phyloP scores from a whole-genome alignment of 2,329 filamentous ascomycete genomes.

The Neonectria ditissima region DNA sequence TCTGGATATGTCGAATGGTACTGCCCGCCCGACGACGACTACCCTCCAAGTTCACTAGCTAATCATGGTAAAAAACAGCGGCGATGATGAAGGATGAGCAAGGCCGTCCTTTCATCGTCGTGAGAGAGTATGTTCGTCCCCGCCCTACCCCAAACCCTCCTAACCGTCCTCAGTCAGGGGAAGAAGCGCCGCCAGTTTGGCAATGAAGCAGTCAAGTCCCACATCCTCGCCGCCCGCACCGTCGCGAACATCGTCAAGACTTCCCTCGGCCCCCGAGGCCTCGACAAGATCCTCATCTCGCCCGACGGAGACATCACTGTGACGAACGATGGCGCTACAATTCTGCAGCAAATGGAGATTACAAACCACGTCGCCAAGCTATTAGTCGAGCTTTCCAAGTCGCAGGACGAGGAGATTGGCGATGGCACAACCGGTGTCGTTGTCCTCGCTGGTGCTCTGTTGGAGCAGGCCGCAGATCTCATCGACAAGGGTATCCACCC shows the following conservation, averaged over 20 bases:
- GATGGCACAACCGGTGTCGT: conserved; percentile 98
- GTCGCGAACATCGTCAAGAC: conserved; percentile 98
- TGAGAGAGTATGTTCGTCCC: conserved; percentile 83
- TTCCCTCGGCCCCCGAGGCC: conserved; percentile 91
- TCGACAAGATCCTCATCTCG: conserved; percentile 99
- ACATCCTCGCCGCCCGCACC: conserved; percentile 95
- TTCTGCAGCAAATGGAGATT: conserved; percentile 98
- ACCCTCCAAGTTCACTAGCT: conserved; percentile 30
- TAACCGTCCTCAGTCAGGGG: conserved; percentile 75
- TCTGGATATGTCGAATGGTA: conserved; percentile 88
- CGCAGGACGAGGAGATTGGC: conserved; percentile 98
- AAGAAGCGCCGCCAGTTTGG: conserved; percentile 98
- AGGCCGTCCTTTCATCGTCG: conserved; percentile 96
- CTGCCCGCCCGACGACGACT: conserved; percentile 25
- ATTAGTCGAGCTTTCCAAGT: conserved; percentile 96
- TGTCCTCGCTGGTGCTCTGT: conserved; percentile 90
- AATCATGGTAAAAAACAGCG: conserved; percentile 57
- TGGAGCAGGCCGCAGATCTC: conserved; percentile 96
- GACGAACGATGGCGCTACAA: conserved; percentile 98
- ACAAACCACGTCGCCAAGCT: conserved; percentile 98
- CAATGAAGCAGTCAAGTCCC: conserved; percentile 96
- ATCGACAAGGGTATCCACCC: conserved; percentile 99
- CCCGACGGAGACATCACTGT: conserved; percentile 99
- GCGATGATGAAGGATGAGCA: conserved; percentile 95
- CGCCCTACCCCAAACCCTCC: conserved; percentile 21